Base-by-base conservation (phyloP, 257 asterid genomes). In the Leonotis leonurus region DNA sequence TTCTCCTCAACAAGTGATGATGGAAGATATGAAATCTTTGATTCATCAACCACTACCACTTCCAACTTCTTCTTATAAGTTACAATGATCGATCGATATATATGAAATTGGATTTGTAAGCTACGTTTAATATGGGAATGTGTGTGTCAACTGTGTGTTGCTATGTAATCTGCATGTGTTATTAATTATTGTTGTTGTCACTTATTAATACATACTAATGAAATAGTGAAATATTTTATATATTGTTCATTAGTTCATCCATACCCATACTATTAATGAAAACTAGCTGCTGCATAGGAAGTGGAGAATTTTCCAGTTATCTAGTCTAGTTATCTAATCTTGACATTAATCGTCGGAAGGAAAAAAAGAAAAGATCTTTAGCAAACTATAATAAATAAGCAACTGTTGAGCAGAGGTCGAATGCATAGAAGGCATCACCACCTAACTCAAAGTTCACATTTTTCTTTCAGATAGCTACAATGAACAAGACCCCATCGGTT, bases 1-100 rank as follows among this genome's bases (percentile, higher is more conserved):
- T 9, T 59, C 65, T 40, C 78, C 78, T 0, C 65, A 54, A 21
- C 73, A 78, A 49, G 60, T 78, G 53, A 64, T 78, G 53, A 64
- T 21, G 54, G 70, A 64, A 21, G 75, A 70, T 16, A 59, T 72
- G 54, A 62, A 74, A 24, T 8, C 37, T 10, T 32, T n/a, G n/a
- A n/a, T n/a, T n/a, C n/a, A n/a, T n/a, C n/a, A n/a, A n/a, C n/a
- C n/a, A n/a, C n/a, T n/a, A n/a, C n/a, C n/a, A n/a, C n/a, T n/a
- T n/a, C n/a, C n/a, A n/a, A n/a, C n/a, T n/a, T n/a, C n/a, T n/a
- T n/a, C n/a, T n/a, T n/a, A n/a, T n/a, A n/a, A n/a, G n/a, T n/a
- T n/a, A n/a, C n/a, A n/a, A n/a, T n/a, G n/a, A n/a, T n/a, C n/a
- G n/a, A n/a, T n/a, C n/a, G n/a, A n/a, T n/a, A n/a, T n/a, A n/a